phyloP scores from a whole-genome alignment of 306 rosid genomes.

The Carpinus fangiana region DNA sequence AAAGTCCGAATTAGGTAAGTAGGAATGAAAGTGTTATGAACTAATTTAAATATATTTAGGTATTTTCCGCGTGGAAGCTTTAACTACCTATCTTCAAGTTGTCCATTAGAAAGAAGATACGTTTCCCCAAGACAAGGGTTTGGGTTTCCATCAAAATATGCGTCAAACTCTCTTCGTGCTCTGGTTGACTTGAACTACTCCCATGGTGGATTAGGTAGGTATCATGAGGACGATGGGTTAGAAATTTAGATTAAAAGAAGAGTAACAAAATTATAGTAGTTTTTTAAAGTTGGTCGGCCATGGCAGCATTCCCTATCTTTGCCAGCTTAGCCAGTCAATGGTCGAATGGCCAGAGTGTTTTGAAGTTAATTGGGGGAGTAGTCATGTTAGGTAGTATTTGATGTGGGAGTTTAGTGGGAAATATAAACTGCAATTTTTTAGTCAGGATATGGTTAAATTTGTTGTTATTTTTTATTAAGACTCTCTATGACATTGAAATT shows the following conservation, averaged over 20 bases:
- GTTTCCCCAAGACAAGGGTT: too few relatives aligned
- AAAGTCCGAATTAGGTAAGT: conserved; percentile 34
- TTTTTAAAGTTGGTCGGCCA: conserved; percentile 10
- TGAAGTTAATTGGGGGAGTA: not conserved
- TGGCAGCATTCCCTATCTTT: not conserved
- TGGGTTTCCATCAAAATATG: not conserved
- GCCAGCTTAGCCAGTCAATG: conserved; percentile 18
- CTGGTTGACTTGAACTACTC: not conserved
- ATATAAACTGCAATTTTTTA: not conserved
- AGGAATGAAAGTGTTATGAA: conserved; percentile 32
- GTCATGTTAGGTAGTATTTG: conserved; percentile 13
- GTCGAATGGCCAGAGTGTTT: conserved; percentile 2
- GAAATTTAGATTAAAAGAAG: not conserved
- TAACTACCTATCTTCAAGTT: not conserved
- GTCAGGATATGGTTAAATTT: not conserved
- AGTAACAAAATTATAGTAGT: not conserved
- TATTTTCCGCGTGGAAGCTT: conserved; percentile 35
- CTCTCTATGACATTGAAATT: not conserved
- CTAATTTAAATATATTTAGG: conserved; percentile 17
- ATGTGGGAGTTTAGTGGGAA: conserved; percentile 11
- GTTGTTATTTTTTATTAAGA: not conserved
- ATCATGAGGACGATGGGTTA: not conserved
- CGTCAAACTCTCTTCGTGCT: not conserved
- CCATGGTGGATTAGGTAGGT: not conserved
- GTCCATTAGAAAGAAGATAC: conserved; percentile 21